A percentile compares a stretch with the other conserved stretches of the same genome.
phyloP scores from a whole-genome alignment of 2,329 filamentous ascomycete species.

The Cytospora mali region DNA sequence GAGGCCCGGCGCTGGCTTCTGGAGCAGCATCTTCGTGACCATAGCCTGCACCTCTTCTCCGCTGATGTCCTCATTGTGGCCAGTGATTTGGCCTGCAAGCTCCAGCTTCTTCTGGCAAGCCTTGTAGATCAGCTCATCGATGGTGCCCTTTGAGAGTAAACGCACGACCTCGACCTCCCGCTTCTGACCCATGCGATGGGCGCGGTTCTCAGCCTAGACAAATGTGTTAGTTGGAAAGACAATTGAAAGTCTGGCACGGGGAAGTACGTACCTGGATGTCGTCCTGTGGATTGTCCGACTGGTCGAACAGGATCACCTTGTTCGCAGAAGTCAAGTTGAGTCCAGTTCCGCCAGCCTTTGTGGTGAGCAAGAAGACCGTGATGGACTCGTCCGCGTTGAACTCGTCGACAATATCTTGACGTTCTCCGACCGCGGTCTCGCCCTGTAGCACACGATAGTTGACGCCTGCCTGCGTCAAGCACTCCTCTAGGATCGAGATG shows the following conservation, averaged over 20 bases:
- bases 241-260: background rate
- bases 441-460: slow-evolving; percentile 87
- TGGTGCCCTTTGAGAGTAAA: slow-evolving; percentile 77
- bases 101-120: slow-evolving; percentile 92
- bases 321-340: slow-evolving; percentile 96
- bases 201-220: slow-evolving; percentile 78
- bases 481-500: slow-evolving; percentile 85
- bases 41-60: slow-evolving; percentile 16
- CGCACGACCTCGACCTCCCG: slow-evolving; percentile 88
- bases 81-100: slow-evolving; percentile 68
- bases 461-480: slow-evolving; percentile 73
- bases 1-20: slow-evolving; percentile 12
- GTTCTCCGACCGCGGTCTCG: slow-evolving; percentile 75
- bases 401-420: slow-evolving; percentile 84
- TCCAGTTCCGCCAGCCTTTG: slow-evolving; percentile 92
- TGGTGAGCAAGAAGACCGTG: slow-evolving; percentile 89
- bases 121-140: slow-evolving; percentile 91
- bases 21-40: slow-evolving; percentile 23
- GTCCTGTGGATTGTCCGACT: slow-evolving; percentile 96
- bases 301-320: slow-evolving; percentile 97
- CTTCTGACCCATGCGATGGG: slow-evolving; percentile 91
- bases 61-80: slow-evolving; percentile 32
- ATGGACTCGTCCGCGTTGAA: slow-evolving; percentile 79
- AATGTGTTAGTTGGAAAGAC: background rate
- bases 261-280: slow-evolving; percentile 68